A percentile compares a stretch with the other conserved stretches of the same genome.
These are phyloP conservation scores for Globisporangium sylvaticum DNA, from an alignment of 352 stramenopile genomes.

Conservation along the genomic window DNA sequence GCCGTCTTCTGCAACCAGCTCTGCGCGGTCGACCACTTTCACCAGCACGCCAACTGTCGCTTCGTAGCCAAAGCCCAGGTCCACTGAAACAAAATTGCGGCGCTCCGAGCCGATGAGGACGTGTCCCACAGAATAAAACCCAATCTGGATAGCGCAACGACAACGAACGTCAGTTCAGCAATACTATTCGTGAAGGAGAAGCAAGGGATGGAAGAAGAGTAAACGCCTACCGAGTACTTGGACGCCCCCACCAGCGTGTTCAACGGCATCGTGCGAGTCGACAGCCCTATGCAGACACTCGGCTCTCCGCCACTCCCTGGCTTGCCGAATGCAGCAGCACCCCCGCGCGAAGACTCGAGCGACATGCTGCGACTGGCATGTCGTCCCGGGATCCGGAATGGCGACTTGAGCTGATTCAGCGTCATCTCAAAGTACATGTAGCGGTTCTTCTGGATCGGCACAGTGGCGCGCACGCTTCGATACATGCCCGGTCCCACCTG, in stretches of 20 bases:
- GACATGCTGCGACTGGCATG: slow-evolving; percentile 6
- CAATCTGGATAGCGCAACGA: slow-evolving; percentile 41
- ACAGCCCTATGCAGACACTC: slow-evolving; percentile 79
- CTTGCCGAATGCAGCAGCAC: slow-evolving; percentile 4
- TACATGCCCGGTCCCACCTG: slow-evolving; percentile 66
- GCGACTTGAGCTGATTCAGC: slow-evolving; percentile 42
- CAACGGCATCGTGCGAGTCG: slow-evolving; percentile 65
- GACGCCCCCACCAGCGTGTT: slow-evolving; percentile 80
- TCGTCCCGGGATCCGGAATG: slow-evolving; percentile 19
- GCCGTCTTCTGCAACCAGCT: slow-evolving; percentile 10
- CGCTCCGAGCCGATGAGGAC: slow-evolving; percentile 64
- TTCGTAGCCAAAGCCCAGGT: slow-evolving; percentile 49
- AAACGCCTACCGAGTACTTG: slow-evolving; percentile 63
- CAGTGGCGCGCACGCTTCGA: slow-evolving; percentile 64
- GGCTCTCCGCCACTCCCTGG: slow-evolving; percentile 30
- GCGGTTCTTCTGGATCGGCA: slow-evolving; percentile 58
- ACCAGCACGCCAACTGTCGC: slow-evolving; percentile 77
- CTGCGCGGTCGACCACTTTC: slow-evolving; percentile 41
- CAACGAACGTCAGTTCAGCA: not conserved
- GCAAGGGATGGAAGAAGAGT: not conserved
- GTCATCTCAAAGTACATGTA: slow-evolving; percentile 88
- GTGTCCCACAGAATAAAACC: slow-evolving; percentile 78
- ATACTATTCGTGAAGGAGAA: not conserved
- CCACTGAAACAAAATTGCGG: slow-evolving; percentile 51
- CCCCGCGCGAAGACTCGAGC: slow-evolving; percentile 9